Percentiles rank a stretch among this genome's conserved stretches.
Conservation (phyloP, 2,329 filamentous ascomycete species). For the Xylaria sp. region DNA sequence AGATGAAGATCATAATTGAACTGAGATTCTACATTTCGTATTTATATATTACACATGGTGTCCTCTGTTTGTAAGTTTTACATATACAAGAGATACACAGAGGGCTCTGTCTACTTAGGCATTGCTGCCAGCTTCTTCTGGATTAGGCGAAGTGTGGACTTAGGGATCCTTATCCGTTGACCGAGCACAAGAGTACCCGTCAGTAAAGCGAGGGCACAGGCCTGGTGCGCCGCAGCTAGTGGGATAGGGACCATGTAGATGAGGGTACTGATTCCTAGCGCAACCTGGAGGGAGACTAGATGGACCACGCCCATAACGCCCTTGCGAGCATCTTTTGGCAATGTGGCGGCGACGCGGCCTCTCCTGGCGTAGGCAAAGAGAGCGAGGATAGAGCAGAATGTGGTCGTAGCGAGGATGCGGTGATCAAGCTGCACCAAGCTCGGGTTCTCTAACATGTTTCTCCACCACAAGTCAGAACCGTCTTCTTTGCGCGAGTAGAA, state of each 20-base stretch:
- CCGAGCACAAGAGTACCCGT: constrained; percentile 82
- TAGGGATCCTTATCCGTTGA: constrained; percentile 76
- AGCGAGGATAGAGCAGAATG: constrained; percentile 79
- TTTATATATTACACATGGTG: constrained; percentile 33
- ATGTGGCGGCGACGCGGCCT: constrained; percentile 58
- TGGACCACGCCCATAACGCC: constrained; percentile 82
- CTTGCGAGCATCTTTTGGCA: constrained; percentile 69
- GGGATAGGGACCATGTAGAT: constrained; percentile 92
- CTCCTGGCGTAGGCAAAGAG: constrained; percentile 82
- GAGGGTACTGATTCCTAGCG: constrained; percentile 86
- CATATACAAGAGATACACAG: neutral
- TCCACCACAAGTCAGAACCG: constrained; percentile 87
- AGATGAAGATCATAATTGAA: constrained; percentile 12
- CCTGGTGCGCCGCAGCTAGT: constrained; percentile 90
- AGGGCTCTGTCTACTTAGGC: constrained; percentile 25
- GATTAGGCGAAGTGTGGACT: constrained; percentile 65
- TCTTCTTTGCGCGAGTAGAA: constrained; percentile 85
- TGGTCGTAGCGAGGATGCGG: constrained; percentile 87
- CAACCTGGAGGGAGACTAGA: constrained; percentile 80
- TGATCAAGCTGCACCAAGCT: constrained; percentile 95
- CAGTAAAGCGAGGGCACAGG: constrained; percentile 82
- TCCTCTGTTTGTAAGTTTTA: neutral
- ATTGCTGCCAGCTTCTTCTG: constrained; percentile 51
- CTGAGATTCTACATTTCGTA: constrained; percentile 25
- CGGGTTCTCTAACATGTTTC: constrained; percentile 97